Evolutionary conservation across 306 rosid genomes (phyloP), one percentile per base, ranked within the genome.

Genomic region (Vigna unguiculata): DNA sequence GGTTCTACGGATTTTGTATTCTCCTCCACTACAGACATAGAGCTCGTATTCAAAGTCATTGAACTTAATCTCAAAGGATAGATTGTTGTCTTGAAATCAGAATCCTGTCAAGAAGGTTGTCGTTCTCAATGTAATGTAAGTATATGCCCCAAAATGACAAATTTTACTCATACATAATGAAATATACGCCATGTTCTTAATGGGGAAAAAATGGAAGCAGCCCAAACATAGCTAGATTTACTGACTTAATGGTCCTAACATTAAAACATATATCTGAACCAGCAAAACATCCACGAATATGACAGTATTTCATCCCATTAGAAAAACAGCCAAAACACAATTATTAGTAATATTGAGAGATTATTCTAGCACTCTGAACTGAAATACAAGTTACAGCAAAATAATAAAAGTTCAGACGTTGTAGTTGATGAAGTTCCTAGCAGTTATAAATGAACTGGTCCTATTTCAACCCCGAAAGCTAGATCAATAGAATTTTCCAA

Each of bases 21-120:
- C 48, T 77, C 86, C 74, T 58, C 64, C 72, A 72, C 90, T 25
- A 28, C 12, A 19, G 97, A 81, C 45, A 76, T 51, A 43, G 81
- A 77, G 75, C 84, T 81, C 30, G 90, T 78, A 79, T 79, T 76
- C 81, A 86, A 84, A 72, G 82, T 82, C 96, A 85, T 83, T 24
- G 91, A 82, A 70, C 83, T 78, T 80, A 95, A 82, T 79, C 78
- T 92, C 77, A 81, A 82, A 2, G 92, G 89, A 62, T 89, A 88
- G 65, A 95, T 80, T 21, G 92, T 85, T 84, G 86, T 83, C 84
- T 78, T 87, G 84, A 88, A 83, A 84, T 92, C 93, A 65, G 86
- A 75, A 80, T 83, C 81, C 98, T 95, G 87, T 58, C 61, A 69
- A 83, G 64, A 81, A 78, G 70, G 74, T 76, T 20, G 74, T 66